Base-by-base conservation (phyloP, 2,329 filamentous ascomycete species). In the Lachnellula occidentalis region DNA sequence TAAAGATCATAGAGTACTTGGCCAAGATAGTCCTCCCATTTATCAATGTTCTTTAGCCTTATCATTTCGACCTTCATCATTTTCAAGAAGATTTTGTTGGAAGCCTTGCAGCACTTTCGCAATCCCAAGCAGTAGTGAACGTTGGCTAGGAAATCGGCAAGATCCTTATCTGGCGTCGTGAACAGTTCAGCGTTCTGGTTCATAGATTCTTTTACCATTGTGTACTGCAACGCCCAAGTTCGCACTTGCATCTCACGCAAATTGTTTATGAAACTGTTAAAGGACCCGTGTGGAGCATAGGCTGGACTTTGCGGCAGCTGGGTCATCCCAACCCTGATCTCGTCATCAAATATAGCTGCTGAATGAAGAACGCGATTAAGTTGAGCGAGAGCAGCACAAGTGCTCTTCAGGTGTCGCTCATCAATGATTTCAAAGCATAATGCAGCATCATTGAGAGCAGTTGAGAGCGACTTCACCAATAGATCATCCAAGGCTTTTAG, bases 241-340 rank as follows among this genome's bases (percentile, higher is more conserved):
- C 90, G 85, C 3, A 96, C 82, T 65, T 96, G 87, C 77, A 95
- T 87, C 62, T 97, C 91, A 41, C 90, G 85, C 43, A 97, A 75
- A 65, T 86, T 90, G 53, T 81, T 83, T 54, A 85, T 79, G 61
- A 87, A 77, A 1, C 74, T 70, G 53, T 77, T 74, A 55, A 81
- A 82, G 1, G 75, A 77, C 15, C 65, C 66, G 48, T 66, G 57
- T 7, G 56, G 54, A 15, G 56, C 54, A 71, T 73, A 57, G 65
- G 82, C 67, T 74, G 82, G 71, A 75, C 72, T 73, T 66, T 81
- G 69, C 2, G 86, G 83, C 2, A 85, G 74, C 5, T 80, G 75
- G 4, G 79, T 78, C 64, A 91, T 83, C 1, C 90, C 90, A 43
- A 95, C 81, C 17, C 88, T 83, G n/a, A 95, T 77, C 50, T 90